These are phyloP conservation scores for Yarrowia sp. DNA, from an alignment of 805 yeast species.

Conservation along the genomic window DNA sequence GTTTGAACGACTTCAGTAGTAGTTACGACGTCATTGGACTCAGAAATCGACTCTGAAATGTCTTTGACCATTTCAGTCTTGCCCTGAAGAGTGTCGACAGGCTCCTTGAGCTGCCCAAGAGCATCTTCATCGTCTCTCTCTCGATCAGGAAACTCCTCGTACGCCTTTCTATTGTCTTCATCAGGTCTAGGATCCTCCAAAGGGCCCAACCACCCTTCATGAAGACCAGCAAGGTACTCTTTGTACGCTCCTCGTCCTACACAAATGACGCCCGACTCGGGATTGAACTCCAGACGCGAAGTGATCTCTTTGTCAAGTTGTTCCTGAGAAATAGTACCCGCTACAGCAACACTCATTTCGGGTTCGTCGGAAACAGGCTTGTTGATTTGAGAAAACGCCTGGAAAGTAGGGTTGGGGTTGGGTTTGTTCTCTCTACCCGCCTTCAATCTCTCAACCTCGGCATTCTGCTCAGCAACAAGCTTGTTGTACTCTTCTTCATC, in stretches of 20 bases:
- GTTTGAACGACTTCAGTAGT: not conserved
- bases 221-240: conserved; percentile 85
- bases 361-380: not conserved
- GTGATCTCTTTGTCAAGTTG: conserved; percentile 31
- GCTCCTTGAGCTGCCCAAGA: not conserved
- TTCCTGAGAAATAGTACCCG: conserved; percentile 33
- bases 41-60: not conserved
- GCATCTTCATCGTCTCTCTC: conserved; percentile 30
- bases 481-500: conserved; percentile 17
- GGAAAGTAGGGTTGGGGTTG: not conserved
- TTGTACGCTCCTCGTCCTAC: conserved; percentile 95
- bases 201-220: conserved; percentile 94
- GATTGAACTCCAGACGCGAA: conserved; percentile 43
- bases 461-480: conserved; percentile 27
- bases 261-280: conserved; percentile 81
- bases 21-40: not conserved
- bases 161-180: not conserved
- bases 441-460: conserved; percentile 13
- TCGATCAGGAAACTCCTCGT: conserved; percentile 30
- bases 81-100: not conserved
- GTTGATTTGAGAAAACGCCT: not conserved
- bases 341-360: not conserved
- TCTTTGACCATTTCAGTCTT: not conserved
- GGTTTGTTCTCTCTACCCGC: not conserved
- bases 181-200: conserved; percentile 50